Conservation (phyloP, 2,329 filamentous ascomycete species). For the Aspergillus carbonarius region DNA sequence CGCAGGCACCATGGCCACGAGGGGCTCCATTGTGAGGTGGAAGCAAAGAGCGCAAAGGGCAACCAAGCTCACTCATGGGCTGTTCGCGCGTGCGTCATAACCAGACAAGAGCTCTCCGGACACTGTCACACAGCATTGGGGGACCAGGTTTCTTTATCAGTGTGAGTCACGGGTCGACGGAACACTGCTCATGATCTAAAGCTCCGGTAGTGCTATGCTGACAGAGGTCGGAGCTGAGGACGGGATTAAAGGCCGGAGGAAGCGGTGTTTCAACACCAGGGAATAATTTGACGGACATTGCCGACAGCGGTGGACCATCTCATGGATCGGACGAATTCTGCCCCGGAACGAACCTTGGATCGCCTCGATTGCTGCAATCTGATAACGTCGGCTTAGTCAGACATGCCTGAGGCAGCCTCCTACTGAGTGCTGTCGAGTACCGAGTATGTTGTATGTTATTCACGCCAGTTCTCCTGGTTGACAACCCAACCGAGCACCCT, state of each 20-base stretch:
- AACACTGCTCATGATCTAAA: background rate
- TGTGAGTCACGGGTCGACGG: background rate
- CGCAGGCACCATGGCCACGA: background rate
- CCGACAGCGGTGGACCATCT: conserved; percentile 1
- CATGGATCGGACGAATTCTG: background rate
- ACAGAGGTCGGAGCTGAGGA: background rate
- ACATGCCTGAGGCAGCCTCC: background rate
- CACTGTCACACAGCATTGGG: background rate
- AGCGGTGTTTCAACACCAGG: background rate
- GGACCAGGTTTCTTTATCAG: background rate
- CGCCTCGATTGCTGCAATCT: background rate
- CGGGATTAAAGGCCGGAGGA: background rate
- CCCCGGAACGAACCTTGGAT: background rate
- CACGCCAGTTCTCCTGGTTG: too few relatives aligned
- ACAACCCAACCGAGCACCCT: too few relatives aligned
- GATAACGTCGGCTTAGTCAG: background rate
- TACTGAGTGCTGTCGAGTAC: background rate
- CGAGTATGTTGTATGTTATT: too few relatives aligned
- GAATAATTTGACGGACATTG: conserved; percentile 3
- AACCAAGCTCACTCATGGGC: background rate
- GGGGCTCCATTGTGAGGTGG: background rate
- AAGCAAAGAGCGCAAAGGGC: background rate
- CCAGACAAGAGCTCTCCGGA: background rate
- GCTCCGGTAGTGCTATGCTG: background rate
- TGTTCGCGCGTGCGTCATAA: background rate